Conservation (phyloP, 177 flowering plant genomes). For the Vitis hybrid region DNA sequence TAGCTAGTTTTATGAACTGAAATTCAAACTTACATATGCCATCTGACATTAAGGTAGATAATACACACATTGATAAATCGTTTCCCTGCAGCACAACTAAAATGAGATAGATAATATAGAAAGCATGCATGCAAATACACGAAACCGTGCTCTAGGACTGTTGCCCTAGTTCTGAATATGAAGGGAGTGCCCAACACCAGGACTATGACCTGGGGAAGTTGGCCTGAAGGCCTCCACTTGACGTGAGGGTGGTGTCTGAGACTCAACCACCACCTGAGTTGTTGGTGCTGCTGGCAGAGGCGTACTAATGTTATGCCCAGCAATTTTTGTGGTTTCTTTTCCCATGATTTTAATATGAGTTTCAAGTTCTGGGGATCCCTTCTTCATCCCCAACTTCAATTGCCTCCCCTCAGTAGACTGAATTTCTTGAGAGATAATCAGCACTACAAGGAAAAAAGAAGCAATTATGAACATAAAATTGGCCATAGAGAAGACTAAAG, state of each 20-base stretch:
- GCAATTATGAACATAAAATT: constrained; percentile 7
- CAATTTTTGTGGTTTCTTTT: constrained; percentile 3
- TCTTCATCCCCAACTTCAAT: constrained; percentile 15
- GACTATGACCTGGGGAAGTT: constrained; percentile 27
- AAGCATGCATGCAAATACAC: too few species aligned
- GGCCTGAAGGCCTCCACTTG: constrained; percentile 31
- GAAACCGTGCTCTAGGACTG: too few species aligned
- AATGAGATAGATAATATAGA: too few species aligned
- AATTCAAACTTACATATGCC: too few species aligned
- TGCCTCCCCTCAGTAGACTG: constrained; percentile 29
- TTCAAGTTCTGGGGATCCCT: not conserved
- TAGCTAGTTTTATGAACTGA: too few species aligned
- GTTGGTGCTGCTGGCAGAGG: constrained; percentile 7
- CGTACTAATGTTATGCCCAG: not conserved
- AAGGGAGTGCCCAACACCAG: constrained; percentile 31
- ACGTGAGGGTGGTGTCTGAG: constrained; percentile 19
- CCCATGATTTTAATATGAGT: not conserved
- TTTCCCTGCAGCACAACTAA: too few species aligned
- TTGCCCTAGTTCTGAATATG: not conserved
- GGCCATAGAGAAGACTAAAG: constrained; percentile 25
- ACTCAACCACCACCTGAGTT: not conserved
- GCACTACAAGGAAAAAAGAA: constrained; percentile 14
- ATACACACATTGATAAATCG: too few species aligned
- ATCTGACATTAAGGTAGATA: too few species aligned
- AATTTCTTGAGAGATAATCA: constrained; percentile 22